phyloP scores from a whole-genome alignment of 208 protist genomes.

The Wallacemonas collosoma region DNA sequence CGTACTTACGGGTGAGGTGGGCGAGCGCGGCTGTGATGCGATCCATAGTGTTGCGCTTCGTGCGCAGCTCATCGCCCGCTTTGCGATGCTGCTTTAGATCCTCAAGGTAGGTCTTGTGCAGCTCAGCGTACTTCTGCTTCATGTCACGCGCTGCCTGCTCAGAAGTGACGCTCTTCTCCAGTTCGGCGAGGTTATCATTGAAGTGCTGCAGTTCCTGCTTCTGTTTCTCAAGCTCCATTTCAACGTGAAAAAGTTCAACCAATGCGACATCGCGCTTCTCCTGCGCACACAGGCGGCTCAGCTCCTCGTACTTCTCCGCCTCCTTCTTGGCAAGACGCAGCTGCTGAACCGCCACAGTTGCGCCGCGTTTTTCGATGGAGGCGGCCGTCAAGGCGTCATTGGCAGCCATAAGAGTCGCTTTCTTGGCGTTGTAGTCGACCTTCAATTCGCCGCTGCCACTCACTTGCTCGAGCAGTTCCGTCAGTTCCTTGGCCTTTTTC shows the following conservation, averaged over 20 bases:
- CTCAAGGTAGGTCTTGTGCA: conserved; percentile 82
- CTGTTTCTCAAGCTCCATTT: conserved; percentile 71
- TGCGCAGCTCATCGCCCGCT: conserved; percentile 60
- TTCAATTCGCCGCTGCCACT: conserved; percentile 93
- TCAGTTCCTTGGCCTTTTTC: conserved; percentile 95
- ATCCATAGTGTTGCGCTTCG: conserved; percentile 63
- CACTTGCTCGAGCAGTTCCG: conserved; percentile 96
- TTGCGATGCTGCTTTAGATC: conserved; percentile 72
- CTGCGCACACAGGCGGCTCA: conserved; percentile 43
- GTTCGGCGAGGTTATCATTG: conserved; percentile 45
- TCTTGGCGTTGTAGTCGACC: conserved; percentile 92
- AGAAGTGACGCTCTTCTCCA: conserved; percentile 73
- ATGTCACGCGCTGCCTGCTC: conserved; percentile 79
- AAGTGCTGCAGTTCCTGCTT: conserved; percentile 65
- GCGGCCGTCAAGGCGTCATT: conserved; percentile 80
- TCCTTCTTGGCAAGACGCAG: conserved; percentile 96
- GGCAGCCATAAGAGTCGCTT: conserved; percentile 65
- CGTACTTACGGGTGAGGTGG: conserved; percentile 71
- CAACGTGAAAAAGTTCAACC: conserved; percentile 91
- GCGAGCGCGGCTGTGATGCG: conserved; percentile 64
- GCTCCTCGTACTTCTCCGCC: conserved; percentile 88
- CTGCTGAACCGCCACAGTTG: conserved; percentile 92
- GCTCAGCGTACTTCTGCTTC: conserved; percentile 67
- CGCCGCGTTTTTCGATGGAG: conserved; percentile 89
- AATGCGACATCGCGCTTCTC: conserved; percentile 77